Percentiles rank a stretch among this genome's conserved stretches.
Evolutionary conservation across 139 green algal species (phyloP).

Genomic region (Closterium sp.): DNA sequence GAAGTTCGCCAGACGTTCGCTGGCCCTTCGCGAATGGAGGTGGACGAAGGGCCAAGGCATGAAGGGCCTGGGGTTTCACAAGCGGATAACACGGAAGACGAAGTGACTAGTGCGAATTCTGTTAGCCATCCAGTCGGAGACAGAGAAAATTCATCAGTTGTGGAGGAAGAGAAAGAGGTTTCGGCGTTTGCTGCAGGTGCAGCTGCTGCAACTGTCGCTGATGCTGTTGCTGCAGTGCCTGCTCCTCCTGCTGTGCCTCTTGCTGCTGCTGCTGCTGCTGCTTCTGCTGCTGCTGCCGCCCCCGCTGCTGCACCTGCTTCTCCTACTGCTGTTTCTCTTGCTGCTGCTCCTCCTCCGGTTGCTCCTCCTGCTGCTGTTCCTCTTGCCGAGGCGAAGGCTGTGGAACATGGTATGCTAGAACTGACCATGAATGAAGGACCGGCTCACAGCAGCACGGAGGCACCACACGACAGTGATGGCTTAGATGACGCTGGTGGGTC

Average conservation of each 20-base stretch:
- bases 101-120: neutral
- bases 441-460: neutral
- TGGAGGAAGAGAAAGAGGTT: neutral
- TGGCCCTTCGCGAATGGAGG: neutral
- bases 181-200: neutral
- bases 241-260: neutral
- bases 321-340: no score
- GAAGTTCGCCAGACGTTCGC: neutral
- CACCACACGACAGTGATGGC: neutral
- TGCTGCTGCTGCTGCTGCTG: no score
- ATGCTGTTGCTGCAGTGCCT: neutral
- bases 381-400: neutral
- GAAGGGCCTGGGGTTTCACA: neutral
- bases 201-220: neutral
- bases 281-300: neutral
- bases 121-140: neutral
- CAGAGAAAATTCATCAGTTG: neutral
- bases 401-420: neutral
- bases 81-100: neutral
- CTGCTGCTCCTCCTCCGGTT: no score
- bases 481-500: neutral
- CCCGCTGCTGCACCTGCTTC: neutral
- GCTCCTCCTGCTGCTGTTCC: no score
- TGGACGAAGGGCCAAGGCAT: neutral
- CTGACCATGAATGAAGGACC: neutral